Evolutionary conservation across 768 basidiomycete species (phyloP), one percentile per base, ranked within the genome.

Genomic region (Leccinum subgranulosum): DNA sequence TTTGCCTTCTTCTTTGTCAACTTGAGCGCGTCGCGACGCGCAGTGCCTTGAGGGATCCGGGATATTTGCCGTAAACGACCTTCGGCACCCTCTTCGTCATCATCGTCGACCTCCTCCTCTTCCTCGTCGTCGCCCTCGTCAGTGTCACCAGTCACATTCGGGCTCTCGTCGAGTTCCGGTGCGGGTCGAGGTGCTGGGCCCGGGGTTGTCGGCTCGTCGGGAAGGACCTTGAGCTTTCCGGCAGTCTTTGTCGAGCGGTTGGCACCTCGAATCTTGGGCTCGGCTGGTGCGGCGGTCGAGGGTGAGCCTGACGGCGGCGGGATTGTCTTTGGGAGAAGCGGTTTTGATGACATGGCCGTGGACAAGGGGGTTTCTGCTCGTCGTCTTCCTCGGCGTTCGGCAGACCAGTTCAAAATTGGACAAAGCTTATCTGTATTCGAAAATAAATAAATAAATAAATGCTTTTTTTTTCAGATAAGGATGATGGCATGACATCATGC

Each of bases 1-100:
- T 94, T 95, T 3, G 94, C 93, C 70, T 95, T 96, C 76, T 91
- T 94, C 76, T 97, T 96, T 2, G 94, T 98, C 62, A 98, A 73
- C 57, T 80, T 86, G 60, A 94, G 74, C 3, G 95, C 95, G 76
- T 98, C 95, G 58, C 92, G 81, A 45, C 93, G 85, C 8, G 95
- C 95, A 21, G 94, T 93, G 4, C 95, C 95, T 47, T 92, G 93
- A 3, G 95, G 94, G 52, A 98, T 98, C 33, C 92, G 85, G 4
- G 91, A 89, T 57, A 98, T 85, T 76, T 96, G 94, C 63, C 73
- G 61, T 4, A 74, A 51, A 53, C 81, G 60, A 39, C 84, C 87
- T 77, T 89, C 87, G 4, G 84, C 81, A 49, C 85, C 76, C 19
- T 71, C 76, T 3, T 71, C 83, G 55, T 81, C 81, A 48, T 78